phyloP scores from a whole-genome alignment of 176 grass and related monocot species.

The Zea luxurians region DNA sequence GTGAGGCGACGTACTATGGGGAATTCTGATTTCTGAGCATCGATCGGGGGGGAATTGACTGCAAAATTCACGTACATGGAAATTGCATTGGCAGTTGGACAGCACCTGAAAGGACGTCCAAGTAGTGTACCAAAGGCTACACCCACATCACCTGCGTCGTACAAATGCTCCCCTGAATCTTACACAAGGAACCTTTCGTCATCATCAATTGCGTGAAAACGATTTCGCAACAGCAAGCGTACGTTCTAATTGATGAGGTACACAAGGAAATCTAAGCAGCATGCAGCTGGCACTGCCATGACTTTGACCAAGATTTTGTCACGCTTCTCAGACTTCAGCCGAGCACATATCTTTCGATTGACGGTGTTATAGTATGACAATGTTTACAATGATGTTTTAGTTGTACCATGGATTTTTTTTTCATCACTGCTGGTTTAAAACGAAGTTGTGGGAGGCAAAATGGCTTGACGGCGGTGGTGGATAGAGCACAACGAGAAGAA shows the following conservation, averaged over 20 bases:
- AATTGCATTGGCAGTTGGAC: no score
- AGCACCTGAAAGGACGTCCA: not conserved
- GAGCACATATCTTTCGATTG: not conserved
- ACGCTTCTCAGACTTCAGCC: not conserved
- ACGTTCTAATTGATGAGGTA: not conserved
- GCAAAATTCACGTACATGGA: not conserved
- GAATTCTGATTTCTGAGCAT: no score
- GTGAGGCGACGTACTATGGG: no score
- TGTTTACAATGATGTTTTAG: no score
- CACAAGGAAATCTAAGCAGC: not conserved
- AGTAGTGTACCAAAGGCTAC: not conserved
- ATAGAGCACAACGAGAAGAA: no score
- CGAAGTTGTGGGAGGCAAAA: no score
- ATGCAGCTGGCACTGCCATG: not conserved
- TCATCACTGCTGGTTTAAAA: no score
- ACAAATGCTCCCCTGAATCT: not conserved
- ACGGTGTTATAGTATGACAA: not conserved
- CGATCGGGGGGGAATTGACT: no score
- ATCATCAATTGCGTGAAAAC: constrained; percentile 15
- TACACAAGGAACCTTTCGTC: constrained; percentile 11
- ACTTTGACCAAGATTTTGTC: not conserved
- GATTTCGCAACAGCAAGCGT: not conserved
- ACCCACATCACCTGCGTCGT: not conserved
- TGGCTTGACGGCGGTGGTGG: no score
- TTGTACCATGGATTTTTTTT: no score